Conservation (phyloP, 2,329 filamentous ascomycete species). For the Sporothrix schenckii region DNA sequence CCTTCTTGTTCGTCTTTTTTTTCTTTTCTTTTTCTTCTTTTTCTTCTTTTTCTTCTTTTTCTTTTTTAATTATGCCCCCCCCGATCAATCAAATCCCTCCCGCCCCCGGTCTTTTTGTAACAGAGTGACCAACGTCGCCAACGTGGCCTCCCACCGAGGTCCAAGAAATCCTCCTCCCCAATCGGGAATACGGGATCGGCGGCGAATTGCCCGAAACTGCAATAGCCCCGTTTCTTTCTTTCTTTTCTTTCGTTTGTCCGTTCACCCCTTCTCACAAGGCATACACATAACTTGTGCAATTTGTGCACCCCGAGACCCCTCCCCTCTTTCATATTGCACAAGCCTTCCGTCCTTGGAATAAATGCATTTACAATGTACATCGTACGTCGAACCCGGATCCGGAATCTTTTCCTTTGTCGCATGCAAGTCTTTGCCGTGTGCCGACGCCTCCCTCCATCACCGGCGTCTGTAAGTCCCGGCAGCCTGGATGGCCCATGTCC, state of each 20-base stretch:
- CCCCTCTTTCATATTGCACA: background rate
- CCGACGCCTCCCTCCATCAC: slow-evolving; percentile 5
- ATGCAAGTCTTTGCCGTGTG: slow-evolving; percentile 11
- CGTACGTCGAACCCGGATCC: no score
- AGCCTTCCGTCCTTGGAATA: background rate
- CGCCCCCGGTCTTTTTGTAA: no score
- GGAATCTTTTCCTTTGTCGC: background rate
- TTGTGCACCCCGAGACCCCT: background rate
- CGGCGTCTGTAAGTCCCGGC: slow-evolving; percentile 18
- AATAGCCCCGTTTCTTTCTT: slow-evolving; percentile 11
- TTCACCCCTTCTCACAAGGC: background rate
- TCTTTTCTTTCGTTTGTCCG: background rate
- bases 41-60: no score
- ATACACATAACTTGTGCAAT: no score
- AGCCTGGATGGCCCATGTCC: slow-evolving; percentile 18
- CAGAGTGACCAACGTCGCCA: no score
- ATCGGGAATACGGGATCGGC: slow-evolving; percentile 28
- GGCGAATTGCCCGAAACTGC: slow-evolving; percentile 15
- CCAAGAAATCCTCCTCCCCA: slow-evolving; percentile 11
- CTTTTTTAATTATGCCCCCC: no score
- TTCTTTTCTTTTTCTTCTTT: no score
- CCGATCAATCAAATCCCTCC: no score
- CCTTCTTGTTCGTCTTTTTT: no score
- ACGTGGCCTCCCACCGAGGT: background rate
- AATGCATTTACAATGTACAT: no score